Conservation (phyloP, 2,329 filamentous ascomycete genomes). For the Penicillium aurantiogriseum region DNA sequence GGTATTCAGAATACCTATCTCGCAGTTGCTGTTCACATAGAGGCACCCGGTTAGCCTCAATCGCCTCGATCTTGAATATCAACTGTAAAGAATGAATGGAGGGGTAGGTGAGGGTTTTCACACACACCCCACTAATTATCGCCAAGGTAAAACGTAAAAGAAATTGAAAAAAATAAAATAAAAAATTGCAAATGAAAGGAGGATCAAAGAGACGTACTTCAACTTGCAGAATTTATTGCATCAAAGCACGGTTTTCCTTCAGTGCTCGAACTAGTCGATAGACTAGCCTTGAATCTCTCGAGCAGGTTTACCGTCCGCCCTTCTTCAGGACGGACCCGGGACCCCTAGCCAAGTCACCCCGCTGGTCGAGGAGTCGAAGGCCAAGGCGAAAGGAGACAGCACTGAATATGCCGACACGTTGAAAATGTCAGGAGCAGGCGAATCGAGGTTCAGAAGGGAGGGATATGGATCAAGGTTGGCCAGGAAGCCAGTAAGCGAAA, state of each 20-base stretch:
- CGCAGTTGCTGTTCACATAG: constrained; percentile 11
- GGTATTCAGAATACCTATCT: constrained; percentile 16
- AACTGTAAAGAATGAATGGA: constrained; percentile 7
- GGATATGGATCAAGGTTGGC: constrained; percentile 20
- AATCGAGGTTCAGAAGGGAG: constrained; percentile 16
- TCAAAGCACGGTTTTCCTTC: constrained; percentile 10
- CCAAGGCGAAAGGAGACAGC: constrained; percentile 18
- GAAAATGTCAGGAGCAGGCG: constrained; percentile 15
- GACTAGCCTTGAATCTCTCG: constrained; percentile 20
- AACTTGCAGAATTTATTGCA: constrained; percentile 9
- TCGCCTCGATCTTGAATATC: background rate
- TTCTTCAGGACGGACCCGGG: constrained; percentile 52
- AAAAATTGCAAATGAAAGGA: background rate
- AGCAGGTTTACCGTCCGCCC: constrained; percentile 51
- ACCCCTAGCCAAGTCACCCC: constrained; percentile 49
- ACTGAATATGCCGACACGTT: constrained; percentile 14
- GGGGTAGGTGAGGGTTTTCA: constrained; percentile 21
- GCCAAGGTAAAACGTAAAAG: constrained; percentile 7
- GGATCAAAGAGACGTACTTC: constrained; percentile 14
- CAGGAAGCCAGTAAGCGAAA: constrained; percentile 31
- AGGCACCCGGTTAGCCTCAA: constrained; percentile 14
- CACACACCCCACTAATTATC: constrained; percentile 18
- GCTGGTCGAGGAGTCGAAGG: constrained; percentile 26
- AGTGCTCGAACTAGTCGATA: constrained; percentile 5
- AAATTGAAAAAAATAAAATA: background rate